Conservation (phyloP, 768 basidiomycete species). For the Lyophyllum decastes region DNA sequence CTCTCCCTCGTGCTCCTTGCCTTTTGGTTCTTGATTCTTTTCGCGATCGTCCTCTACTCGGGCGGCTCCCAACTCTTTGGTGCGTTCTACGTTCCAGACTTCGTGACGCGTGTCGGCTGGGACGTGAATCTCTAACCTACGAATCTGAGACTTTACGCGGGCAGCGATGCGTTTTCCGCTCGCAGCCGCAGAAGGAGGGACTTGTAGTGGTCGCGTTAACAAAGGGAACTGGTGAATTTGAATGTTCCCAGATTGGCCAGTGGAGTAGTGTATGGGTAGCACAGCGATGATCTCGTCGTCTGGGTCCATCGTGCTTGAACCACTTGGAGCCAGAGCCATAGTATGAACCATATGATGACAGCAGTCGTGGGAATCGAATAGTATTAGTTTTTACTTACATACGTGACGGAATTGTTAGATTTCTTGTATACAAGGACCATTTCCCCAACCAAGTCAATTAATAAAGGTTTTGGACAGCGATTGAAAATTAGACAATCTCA, state of each 20-base stretch:
- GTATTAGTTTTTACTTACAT: background rate
- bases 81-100: conserved; percentile 77
- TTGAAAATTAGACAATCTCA: too few species aligned
- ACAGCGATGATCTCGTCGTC: conserved; percentile 67
- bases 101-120: conserved; percentile 81
- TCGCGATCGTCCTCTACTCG: conserved; percentile 75
- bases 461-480: too few species aligned
- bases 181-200: conserved; percentile 69
- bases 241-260: conserved; percentile 58
- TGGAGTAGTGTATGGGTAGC: conserved; percentile 74
- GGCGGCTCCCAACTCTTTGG: conserved; percentile 64
- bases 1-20: conserved; percentile 45
- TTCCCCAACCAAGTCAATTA: too few species aligned
- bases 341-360: too few species aligned
- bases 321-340: background rate
- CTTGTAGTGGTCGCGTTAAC: conserved; percentile 69
- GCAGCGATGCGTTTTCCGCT: conserved; percentile 80
- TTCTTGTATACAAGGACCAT: too few species aligned
- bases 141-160: conserved; percentile 64
- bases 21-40: conserved; percentile 64
- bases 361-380: conserved; percentile 10
- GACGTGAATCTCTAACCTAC: conserved; percentile 74
- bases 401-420: background rate
- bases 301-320: conserved; percentile 23
- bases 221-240: conserved; percentile 86